phyloP scores from a whole-genome alignment of 2,329 filamentous ascomycete species.

The Pochonia chlamydosporia region DNA sequence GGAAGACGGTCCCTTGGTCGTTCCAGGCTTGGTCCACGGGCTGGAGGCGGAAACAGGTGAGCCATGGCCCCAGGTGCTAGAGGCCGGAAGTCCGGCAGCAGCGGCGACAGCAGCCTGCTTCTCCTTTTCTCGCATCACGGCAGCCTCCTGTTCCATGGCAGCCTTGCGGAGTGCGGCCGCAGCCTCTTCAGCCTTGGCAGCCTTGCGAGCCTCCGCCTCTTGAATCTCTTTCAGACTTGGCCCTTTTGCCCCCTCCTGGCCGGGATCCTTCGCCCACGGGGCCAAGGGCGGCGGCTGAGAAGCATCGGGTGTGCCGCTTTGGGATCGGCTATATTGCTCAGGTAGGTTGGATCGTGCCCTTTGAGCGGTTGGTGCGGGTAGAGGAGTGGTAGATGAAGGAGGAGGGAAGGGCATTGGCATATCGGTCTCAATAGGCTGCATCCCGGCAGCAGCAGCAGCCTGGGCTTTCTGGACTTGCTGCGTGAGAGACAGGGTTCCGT shows the following conservation, averaged over 20 bases:
- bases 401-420: constrained; percentile 72
- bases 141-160: constrained; percentile 72
- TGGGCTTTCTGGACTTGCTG: constrained; percentile 79
- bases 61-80: constrained; percentile 81
- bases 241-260: constrained; percentile 65
- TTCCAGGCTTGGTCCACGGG: constrained; percentile 63
- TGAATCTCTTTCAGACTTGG: constrained; percentile 96
- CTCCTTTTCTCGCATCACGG: constrained; percentile 53
- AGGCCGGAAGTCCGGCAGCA: constrained; percentile 77
- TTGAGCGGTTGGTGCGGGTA: constrained; percentile 85
- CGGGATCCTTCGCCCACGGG: constrained; percentile 88
- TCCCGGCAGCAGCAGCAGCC: constrained; percentile 36
- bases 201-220: constrained; percentile 88
- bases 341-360: constrained; percentile 78
- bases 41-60: constrained; percentile 63
- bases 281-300: constrained; percentile 67
- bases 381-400: constrained; percentile 70
- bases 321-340: constrained; percentile 65
- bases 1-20: constrained; percentile 32
- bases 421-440: constrained; percentile 47
- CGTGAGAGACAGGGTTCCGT: constrained; percentile 58
- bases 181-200: constrained; percentile 79
- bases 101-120: constrained; percentile 43
- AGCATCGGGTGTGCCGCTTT: constrained; percentile 67
- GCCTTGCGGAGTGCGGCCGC: constrained; percentile 73